A percentile compares a stretch with the other conserved stretches of the same genome.
Conservation (phyloP, 805 yeast species). For the Saccharomycopsis babjevae region DNA sequence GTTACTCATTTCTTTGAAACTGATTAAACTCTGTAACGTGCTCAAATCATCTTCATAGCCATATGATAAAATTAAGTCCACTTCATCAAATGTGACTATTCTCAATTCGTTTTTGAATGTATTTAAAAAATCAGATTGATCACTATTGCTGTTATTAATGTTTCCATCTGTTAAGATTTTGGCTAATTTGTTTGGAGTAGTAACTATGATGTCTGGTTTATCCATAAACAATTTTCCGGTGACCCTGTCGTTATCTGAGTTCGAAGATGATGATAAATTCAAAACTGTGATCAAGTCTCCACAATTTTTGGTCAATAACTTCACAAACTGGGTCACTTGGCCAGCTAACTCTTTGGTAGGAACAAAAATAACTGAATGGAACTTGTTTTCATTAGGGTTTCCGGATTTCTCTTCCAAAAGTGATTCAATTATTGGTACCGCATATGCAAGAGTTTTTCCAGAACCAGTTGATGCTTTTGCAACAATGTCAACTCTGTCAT, state of each 20-base stretch:
- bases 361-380: constrained; percentile 59
- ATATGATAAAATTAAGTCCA: constrained; percentile 79
- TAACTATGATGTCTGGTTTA: constrained; percentile 69
- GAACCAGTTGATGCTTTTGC: constrained; percentile 99
- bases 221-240: constrained; percentile 58
- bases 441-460: constrained; percentile 97
- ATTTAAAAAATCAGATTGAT: constrained; percentile 20
- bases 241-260: constrained; percentile 58
- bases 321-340: constrained; percentile 68
- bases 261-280: constrained; percentile 48
- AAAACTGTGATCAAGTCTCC: constrained; percentile 52
- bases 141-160: constrained; percentile 31
- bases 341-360: constrained; percentile 89
- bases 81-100: constrained; percentile 52
- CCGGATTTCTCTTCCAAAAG: constrained; percentile 38
- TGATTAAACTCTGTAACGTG: constrained; percentile 55
- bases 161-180: constrained; percentile 34
- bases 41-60: constrained; percentile 86
- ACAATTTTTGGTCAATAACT: constrained; percentile 60
- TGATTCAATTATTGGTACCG: constrained; percentile 83
- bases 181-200: constrained; percentile 79
- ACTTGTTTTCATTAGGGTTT: constrained; percentile 22
- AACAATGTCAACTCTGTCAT: constrained; percentile 86
- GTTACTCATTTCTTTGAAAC: constrained; percentile 22
- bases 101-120: constrained; percentile 29